A percentile compares a stretch with the other conserved stretches of the same genome.
Evolutionary conservation across 2,329 filamentous ascomycete species (phyloP).

Genomic region (Apiospora saccharicola): DNA sequence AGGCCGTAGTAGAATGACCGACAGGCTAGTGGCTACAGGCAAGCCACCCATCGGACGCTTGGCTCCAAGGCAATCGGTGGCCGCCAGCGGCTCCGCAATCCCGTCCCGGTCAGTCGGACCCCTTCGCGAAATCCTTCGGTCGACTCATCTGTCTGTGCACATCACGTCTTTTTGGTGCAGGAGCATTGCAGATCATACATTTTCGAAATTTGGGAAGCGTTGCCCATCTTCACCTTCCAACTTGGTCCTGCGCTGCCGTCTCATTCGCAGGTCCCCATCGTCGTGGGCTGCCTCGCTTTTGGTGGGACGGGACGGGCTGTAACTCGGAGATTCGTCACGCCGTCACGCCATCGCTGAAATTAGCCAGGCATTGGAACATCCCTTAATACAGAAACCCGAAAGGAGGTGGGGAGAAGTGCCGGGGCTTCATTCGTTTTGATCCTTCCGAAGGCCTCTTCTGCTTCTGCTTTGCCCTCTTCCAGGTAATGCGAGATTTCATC

Average conservation of each 20-base stretch:
- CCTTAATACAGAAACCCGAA: not conserved
- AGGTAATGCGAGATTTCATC: not conserved
- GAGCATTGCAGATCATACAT: not conserved
- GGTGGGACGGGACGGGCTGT: constrained; percentile 11
- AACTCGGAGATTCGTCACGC: constrained; percentile 17
- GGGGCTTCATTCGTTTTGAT: not conserved
- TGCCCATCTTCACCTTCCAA: not conserved
- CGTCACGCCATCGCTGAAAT: constrained; percentile 13
- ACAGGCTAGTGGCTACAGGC: not conserved
- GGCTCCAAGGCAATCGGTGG: constrained; percentile 5
- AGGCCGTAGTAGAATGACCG: constrained; percentile 9
- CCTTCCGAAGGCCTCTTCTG: not conserved
- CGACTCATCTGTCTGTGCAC: not conserved
- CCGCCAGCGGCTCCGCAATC: not conserved
- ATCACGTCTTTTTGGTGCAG: not conserved
- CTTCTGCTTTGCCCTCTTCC: not conserved
- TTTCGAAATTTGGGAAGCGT: not conserved
- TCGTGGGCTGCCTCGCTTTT: constrained; percentile 16
- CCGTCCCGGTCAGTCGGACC: constrained; percentile 10
- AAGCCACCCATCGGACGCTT: constrained; percentile 1
- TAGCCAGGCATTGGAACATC: constrained; percentile 11
- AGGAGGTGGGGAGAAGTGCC: not conserved
- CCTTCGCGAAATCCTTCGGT: constrained; percentile 7
- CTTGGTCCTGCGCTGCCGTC: constrained; percentile 3
- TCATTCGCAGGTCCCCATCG: constrained; percentile 4